phyloP scores from a whole-genome alignment of 257 asterid species.

The Coffea eugenioides region DNA sequence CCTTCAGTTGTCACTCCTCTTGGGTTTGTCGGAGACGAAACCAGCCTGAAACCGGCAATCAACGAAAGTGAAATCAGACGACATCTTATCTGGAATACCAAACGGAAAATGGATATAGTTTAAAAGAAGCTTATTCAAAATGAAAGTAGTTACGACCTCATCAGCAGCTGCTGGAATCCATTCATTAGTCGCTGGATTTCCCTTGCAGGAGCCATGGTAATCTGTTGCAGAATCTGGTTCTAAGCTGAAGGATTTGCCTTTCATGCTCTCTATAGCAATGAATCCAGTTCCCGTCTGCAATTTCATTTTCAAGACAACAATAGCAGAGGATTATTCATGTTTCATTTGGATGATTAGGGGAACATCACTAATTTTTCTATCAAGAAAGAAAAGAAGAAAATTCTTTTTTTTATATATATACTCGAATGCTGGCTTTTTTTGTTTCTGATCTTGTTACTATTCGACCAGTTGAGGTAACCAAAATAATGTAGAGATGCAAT shows the following conservation, averaged over 20 bases:
- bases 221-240: constrained; percentile 45
- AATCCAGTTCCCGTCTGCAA: constrained; percentile 89
- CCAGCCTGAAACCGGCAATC: constrained; percentile 40
- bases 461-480: background rate
- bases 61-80: background rate
- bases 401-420: too few species aligned
- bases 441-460: background rate
- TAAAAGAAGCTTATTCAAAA: background rate
- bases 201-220: constrained; percentile 55
- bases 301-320: background rate
- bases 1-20: constrained; percentile 20
- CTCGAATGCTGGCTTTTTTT: too few species aligned
- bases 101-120: background rate
- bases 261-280: constrained; percentile 49
- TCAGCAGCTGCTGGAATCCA: constrained; percentile 70
- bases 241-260: constrained; percentile 42
- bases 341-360: too few species aligned
- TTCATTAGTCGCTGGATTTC: constrained; percentile 97
- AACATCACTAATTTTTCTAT: too few species aligned
- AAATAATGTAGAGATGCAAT: background rate
- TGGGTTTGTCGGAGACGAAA: constrained; percentile 57
- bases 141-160: constrained; percentile 23
- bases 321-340: background rate
- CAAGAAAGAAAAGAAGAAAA: too few species aligned
- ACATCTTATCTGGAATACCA: background rate